Base-by-base conservation (phyloP, 2,329 filamentous ascomycete species). In the Aspergillus udagawae region DNA sequence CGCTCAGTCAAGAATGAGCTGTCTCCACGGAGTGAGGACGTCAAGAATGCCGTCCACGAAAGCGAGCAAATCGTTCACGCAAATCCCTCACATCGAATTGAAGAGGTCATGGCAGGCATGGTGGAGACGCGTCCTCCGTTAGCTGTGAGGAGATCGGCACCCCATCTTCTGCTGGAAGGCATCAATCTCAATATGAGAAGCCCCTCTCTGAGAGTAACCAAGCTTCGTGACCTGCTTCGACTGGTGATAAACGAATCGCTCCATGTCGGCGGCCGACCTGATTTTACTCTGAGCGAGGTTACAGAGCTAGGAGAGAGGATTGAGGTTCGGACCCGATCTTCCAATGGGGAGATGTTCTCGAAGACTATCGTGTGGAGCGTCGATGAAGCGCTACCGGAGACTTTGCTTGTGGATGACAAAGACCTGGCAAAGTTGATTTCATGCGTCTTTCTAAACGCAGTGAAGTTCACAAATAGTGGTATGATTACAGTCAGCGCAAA, bases 401-500 rank as follows among this genome's bases (percentile, higher is more conserved):
- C 72, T 4, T 63, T 80, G 29, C 72, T 76, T 49, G 77, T 85
- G 48, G 85, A 87, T 65, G 85, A 87, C 67, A 80, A 84, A 63
- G 85, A 87, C 59, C 72, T 88, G 38, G 80, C 82, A 48, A 87
- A 87, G 65, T 74, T 87, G 64, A 80, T 87, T 2, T 87, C 84
- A 3, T 86, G 84, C 60, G 80, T 87, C 2, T 82, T 85, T 45
- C 66, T 86, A 29, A 90, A 90, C 67, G 87, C 87, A 3, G 79
- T 89, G 65, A 90, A 90, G 68, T 90, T 90, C 65, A 89, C 87
- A 0, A 84, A 88, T 56, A 78, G 80, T 54, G 87, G 87, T 6
- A 77, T 73, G 12, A 87, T 90, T 55, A 80, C 74, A 1, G 73
- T 90, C 12, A 72, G 72, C 49, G 83, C 82, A 3, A 79, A 77